Percentiles rank a stretch among this genome's conserved stretches.
These are phyloP conservation scores for Penicillium atrosanguineum DNA, from an alignment of 495 filamentous ascomycete species.

Conservation along the genomic window DNA sequence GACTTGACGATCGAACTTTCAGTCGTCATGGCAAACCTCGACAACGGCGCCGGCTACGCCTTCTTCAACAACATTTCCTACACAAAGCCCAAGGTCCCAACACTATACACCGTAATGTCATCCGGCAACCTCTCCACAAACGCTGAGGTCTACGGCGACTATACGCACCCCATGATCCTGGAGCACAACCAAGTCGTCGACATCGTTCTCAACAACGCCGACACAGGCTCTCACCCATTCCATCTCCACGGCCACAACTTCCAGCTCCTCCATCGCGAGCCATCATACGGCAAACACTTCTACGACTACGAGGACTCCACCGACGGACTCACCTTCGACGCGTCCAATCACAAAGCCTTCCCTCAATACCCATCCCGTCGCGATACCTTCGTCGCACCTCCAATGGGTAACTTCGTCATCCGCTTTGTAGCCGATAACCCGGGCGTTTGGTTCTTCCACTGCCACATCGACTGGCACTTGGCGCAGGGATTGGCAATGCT, in stretches of 20 bases:
- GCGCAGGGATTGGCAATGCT: conserved; percentile 40
- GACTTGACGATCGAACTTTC: conserved; percentile 29
- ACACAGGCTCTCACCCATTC: conserved; percentile 76
- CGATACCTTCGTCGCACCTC: conserved; percentile 55
- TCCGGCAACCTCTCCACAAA: conserved; percentile 61
- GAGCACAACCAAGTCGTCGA: conserved; percentile 68
- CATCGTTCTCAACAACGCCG: conserved; percentile 77
- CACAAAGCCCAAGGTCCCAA: conserved; percentile 70
- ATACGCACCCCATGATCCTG: conserved; percentile 68
- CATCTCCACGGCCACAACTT: conserved; percentile 87
- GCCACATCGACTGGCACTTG: conserved; percentile 69
- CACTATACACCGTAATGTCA: conserved; percentile 71
- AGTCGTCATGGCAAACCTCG: conserved; percentile 50
- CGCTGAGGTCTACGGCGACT: conserved; percentile 66
- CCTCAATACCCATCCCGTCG: conserved; percentile 49
- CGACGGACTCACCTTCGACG: conserved; percentile 39
- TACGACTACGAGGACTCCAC: conserved; percentile 25
- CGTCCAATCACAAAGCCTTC: conserved; percentile 36
- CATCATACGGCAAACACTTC: conserved; percentile 40
- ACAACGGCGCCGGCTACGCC: conserved; percentile 45
- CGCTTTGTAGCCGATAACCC: conserved; percentile 68
- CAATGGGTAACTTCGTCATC: conserved; percentile 59
- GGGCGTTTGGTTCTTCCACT: conserved; percentile 58
- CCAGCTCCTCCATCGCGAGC: conserved; percentile 60
- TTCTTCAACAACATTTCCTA: conserved; percentile 84